Percentiles rank a stretch among this genome's conserved stretches.
phyloP scores from a whole-genome alignment of 106 monocot species.

The Dioscorea zingiberensis region DNA sequence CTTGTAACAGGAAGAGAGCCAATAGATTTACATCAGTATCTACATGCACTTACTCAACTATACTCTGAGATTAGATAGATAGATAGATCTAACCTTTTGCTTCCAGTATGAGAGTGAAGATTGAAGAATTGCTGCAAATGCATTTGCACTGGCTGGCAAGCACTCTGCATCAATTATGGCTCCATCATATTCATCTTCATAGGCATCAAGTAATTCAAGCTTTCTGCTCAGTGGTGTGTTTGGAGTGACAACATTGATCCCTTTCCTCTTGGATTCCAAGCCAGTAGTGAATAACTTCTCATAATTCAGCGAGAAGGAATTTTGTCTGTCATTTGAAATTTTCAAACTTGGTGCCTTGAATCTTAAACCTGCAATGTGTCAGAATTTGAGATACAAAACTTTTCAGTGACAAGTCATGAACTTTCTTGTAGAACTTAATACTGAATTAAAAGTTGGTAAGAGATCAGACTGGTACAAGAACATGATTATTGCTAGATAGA shows the following conservation, averaged over 20 bases:
- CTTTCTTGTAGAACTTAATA: no score
- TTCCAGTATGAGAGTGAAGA: conserved; percentile 72
- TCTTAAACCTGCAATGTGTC: conserved; percentile 16
- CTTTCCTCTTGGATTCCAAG: conserved; percentile 15
- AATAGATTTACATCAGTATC: no score
- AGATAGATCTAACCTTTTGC: conserved; percentile 25
- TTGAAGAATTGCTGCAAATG: conserved; percentile 47
- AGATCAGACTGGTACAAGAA: neutral
- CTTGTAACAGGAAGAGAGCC: conserved; percentile 12
- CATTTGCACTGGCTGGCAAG: conserved; percentile 51
- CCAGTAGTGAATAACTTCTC: neutral
- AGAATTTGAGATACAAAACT: no score
- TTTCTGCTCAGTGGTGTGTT: conserved; percentile 20
- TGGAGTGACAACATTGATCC: conserved; percentile 32
- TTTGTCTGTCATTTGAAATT: conserved; percentile 13
- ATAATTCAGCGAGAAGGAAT: neutral
- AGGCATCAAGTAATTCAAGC: conserved; percentile 49
- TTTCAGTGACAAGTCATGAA: no score
- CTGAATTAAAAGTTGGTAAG: no score
- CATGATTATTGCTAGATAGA: neutral
- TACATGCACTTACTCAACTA: no score
- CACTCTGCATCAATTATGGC: conserved; percentile 50
- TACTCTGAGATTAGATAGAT: neutral
- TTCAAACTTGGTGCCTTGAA: conserved; percentile 9
- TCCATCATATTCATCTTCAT: conserved; percentile 80